Evolutionary conservation across 2,329 filamentous ascomycete genomes (phyloP), one percentile per base, ranked within the genome.

Genomic region (Simplicillium aogashimaense): DNA sequence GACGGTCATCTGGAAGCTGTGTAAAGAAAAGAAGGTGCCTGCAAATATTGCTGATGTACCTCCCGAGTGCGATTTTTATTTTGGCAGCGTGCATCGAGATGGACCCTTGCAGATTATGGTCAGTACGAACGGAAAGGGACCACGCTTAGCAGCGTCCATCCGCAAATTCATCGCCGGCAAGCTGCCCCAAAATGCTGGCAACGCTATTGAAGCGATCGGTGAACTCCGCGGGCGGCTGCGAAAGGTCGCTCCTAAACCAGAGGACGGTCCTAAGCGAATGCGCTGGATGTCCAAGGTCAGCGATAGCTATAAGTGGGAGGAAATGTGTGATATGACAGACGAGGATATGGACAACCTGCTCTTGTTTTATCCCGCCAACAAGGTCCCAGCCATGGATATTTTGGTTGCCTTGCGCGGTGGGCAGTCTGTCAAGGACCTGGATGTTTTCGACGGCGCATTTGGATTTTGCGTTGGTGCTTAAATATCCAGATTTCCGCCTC

Each of bases 71-170:
- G 92, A 98, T 57, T 98, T 98, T 58, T 98, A 95, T 70, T 98
- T 98, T 65, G 92, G 92, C 46, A 92, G 85, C 57, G 82, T 95
- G 31, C 86, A 98, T 64, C 82, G 92, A 38, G 92, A 98, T 59
- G 92, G 92, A 0, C 92, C 92, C 6, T 64, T 98, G 45, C 92
- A 98, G 67, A 83, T 98, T 54, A 98, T 98, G 92, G 90, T 98
- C 51, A 94, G 86, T 66, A 98, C 92, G 29, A 98, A 97, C 59
- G 92, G 92, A 39, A 95, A 95, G 58, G 92, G 92, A 0, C 92
- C 92, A 0, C 81, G 90, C 56, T 66, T 98, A 47, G 92, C 92
- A 9, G 90, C 86, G 50, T 81, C 89, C 36, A 84, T 98, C 38
- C 71, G 90, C 40, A 76, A 83, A 56, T 78, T 84, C 56, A 95